Evolutionary conservation across 148 eudicot genomes (phyloP), one percentile per base, ranked within the genome.

Genomic region (Talinum fruticosum): DNA sequence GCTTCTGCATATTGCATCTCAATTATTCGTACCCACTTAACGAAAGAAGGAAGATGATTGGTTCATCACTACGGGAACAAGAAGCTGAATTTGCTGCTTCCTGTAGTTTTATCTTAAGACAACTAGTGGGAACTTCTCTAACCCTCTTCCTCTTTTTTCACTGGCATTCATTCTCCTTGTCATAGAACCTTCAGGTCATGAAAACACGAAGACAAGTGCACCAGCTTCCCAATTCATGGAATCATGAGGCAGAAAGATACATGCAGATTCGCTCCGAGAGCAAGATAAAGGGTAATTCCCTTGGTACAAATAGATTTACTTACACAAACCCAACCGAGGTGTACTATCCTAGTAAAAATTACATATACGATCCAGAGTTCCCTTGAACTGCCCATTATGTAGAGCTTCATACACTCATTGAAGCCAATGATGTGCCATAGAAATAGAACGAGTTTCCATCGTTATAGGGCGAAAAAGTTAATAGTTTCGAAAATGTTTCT

Each of bases 171-270:
- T 72, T 32, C 66, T 80, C 57, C 28, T 66, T 35, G 14, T 29
- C 19, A 23, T 35, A 33, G 15, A 61, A 47, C 45, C 62, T 62
- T 29, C 88, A 93, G 98, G 91, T 83, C 78, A 81, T 16, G 87
- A 76, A 68, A 89, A 81, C 87, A 91, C 98, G 7, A 87, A 83
- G 69, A 89, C 84, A 76, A 87, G 79, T 62, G 91, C 94, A 36
- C 98, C 98, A 53, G 73, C 89, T 37, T 76, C 82, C 66, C 97
- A 93, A 77, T 85, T 83, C 84, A 93, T 93, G 93, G 98, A 93
- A 83, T 83, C 85, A 73, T 89, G 83, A 86, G 72, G 54, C 24
- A 10, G 67, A 29, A 65, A 66, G 53, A 30, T 71, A 28, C 75
- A 64, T 61, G 28, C 33, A 57, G 37, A 24, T 59, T 32, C 37